Conservation (phyloP, 176 grass and related monocot species). For the Zoysia pacifica region DNA sequence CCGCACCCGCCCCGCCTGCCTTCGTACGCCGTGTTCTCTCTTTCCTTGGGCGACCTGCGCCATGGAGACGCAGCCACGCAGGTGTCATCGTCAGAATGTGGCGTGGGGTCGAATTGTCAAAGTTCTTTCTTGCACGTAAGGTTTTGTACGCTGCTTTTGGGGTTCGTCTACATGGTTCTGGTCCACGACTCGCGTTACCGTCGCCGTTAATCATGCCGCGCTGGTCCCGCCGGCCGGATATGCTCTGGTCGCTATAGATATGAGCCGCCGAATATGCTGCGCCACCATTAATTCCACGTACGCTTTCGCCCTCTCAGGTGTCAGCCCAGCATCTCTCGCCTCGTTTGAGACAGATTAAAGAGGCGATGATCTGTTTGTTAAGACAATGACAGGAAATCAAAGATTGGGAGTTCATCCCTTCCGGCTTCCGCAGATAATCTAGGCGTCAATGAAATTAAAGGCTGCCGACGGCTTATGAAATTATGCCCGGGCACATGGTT, state of each 20-base stretch:
- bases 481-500: neutral
- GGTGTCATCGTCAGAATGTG: too few relatives aligned
- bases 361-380: neutral
- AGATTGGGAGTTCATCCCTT: neutral
- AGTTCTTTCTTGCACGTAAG: neutral
- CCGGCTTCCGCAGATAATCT: neutral
- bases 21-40: too few relatives aligned
- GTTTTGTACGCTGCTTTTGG: neutral
- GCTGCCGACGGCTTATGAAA: neutral
- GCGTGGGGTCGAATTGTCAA: too few relatives aligned
- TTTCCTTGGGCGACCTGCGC: too few relatives aligned
- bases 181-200: neutral
- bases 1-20: too few relatives aligned
- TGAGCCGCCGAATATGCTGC: conserved; percentile 16
- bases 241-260: neutral
- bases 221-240: conserved; percentile 10
- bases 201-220: neutral
- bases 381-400: neutral
- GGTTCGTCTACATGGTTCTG: neutral
- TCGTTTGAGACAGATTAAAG: neutral
- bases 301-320: neutral
- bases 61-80: too few relatives aligned
- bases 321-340: neutral
- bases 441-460: neutral
- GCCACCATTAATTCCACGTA: neutral